These are phyloP conservation scores for Scalesia atractyloides DNA, from an alignment of 129 eudicot species.

Conservation along the genomic window DNA sequence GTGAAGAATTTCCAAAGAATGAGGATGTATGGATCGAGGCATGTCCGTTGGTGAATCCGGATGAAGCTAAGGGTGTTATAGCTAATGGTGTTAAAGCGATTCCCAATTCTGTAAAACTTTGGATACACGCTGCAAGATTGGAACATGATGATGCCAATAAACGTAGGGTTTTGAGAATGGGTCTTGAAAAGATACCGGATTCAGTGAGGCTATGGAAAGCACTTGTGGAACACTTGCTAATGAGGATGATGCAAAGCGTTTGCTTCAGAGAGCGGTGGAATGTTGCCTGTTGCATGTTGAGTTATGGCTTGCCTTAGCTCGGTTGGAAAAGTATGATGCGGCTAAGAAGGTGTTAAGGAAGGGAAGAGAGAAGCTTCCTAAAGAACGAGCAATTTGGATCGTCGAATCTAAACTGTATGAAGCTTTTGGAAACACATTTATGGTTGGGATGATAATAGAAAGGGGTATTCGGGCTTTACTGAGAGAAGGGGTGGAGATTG, in stretches of 20 bases:
- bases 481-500: slow-evolving; percentile 72
- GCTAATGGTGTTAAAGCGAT: too few species aligned
- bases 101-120: too few species aligned
- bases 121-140: too few species aligned
- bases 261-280: slow-evolving; percentile 84
- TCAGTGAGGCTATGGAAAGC: too few species aligned
- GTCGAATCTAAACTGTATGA: slow-evolving; percentile 85
- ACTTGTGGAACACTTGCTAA: too few species aligned
- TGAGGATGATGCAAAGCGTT: slow-evolving; percentile 76
- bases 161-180: too few species aligned
- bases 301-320: slow-evolving; percentile 85
- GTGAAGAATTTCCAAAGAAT: slow-evolving; percentile 87
- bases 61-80: too few species aligned
- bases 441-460: too few species aligned
- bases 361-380: slow-evolving; percentile 75
- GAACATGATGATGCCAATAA: too few species aligned
- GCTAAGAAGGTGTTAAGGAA: slow-evolving; percentile 53
- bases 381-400: slow-evolving; percentile 92
- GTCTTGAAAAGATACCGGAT: too few species aligned
- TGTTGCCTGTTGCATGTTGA: slow-evolving; percentile 93
- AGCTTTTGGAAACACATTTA: slow-evolving; percentile 66
- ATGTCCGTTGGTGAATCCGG: too few species aligned
- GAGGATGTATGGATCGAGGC: too few species aligned
- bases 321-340: slow-evolving; percentile 69
- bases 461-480: slow-evolving; percentile 82